Evolutionary conservation across 306 rosid species (phyloP).

Genomic region (Cicer pinnatifidum): DNA sequence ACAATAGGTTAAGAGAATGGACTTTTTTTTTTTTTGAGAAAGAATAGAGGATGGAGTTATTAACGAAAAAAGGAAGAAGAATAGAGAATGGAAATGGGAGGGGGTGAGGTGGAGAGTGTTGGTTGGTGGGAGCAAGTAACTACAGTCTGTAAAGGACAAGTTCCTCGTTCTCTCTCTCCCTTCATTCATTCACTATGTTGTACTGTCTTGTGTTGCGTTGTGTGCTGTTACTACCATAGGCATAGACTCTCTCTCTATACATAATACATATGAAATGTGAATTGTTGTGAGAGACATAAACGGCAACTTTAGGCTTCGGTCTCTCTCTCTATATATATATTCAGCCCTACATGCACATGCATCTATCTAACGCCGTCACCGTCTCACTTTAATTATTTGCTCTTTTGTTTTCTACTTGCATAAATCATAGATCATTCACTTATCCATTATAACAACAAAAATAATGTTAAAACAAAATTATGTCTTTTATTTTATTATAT

Average conservation of each 20-base stretch:
- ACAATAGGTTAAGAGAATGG: too few species aligned
- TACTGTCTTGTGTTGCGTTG: conserved; percentile 9
- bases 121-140: conserved; percentile 72
- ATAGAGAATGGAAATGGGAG: conserved; percentile 47
- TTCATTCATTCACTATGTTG: conserved; percentile 10
- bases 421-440: too few species aligned
- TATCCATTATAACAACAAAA: too few species aligned
- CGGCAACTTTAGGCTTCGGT: background rate
- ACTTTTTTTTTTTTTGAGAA: too few species aligned
- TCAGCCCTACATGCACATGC: conserved; percentile 50
- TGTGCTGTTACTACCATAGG: background rate
- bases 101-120: conserved; percentile 69
- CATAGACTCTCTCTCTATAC: background rate
- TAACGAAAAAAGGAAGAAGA: background rate
- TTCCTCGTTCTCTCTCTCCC: conserved; percentile 19
- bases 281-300: conserved; percentile 24
- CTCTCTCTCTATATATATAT: background rate
- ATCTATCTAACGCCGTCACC: conserved; percentile 42
- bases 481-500: too few species aligned
- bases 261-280: background rate
- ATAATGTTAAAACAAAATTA: too few species aligned
- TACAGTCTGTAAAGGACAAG: conserved; percentile 73
- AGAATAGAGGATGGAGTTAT: too few species aligned
- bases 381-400: background rate
- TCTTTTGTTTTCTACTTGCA: background rate